Evolutionary conservation across 192 early-diverging fungal species (phyloP), one percentile per base, ranked within the genome.

Genomic region (Linnemannia hyalina): DNA sequence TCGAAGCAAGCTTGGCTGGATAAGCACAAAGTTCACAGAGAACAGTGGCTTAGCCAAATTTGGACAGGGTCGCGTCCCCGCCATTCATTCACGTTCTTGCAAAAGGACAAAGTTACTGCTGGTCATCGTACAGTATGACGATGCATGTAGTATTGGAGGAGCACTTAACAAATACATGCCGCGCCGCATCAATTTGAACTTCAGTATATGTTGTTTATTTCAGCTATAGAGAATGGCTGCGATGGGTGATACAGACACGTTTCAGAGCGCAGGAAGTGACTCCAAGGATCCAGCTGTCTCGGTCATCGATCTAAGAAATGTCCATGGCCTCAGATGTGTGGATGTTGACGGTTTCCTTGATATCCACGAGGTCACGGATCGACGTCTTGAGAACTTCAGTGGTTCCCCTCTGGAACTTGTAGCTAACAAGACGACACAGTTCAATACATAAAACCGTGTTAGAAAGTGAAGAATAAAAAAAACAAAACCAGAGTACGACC

Each of bases 311-410:
- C 54, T 80, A 82, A n/a, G 84, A 82, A 65, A 82, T 82, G 63
- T 95, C 93, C 94, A 95, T 95, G 36, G 90, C 91, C 69, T 93
- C 93, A 23, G 80, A 42, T 75, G 84, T 81, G 71, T 40, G 40
- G 42, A 85, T 90, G 41, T 95, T 92, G 16, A 92, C 73, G 46
- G 84, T 81, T 65, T 86, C 84, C 76, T 86, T 86, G 68, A 94
- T 93, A 46, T 93, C 92, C 15, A 94, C 94, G 74, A 92, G 87
- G 54, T 92, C 79, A 26, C 91, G 86, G 75, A 94, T 90, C 35
- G 88, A 82, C 35, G 80, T 78, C 79, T 90, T 93, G 75, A 94
- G 90, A 36, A 93, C 85, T 6, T 90, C 92, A 29, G 92, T 93
- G 36, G 90, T 89, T 5, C 91, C 90, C 44, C 40, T 76, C 16